These are phyloP conservation scores for Globisporangium radiosum DNA, from an alignment of 352 stramenopile genomes.

Conservation along the genomic window DNA sequence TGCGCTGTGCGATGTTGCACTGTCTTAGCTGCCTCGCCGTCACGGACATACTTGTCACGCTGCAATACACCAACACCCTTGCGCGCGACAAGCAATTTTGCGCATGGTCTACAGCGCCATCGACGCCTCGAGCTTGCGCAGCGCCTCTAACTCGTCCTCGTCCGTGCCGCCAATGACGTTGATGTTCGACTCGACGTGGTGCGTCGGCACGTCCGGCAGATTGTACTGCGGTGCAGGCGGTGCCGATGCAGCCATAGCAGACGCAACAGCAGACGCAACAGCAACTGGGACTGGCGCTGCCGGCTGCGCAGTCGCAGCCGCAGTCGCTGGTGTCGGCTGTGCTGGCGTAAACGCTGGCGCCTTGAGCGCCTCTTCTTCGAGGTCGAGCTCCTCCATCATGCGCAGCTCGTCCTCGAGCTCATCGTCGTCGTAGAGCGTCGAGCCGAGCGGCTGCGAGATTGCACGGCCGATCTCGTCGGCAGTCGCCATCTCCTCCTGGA, in stretches of 20 bases:
- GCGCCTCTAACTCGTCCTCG: conserved; percentile 78
- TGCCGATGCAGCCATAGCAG: conserved; percentile 1
- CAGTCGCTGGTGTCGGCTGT: conserved; percentile 18
- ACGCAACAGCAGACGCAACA: conserved; percentile 13
- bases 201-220: conserved; percentile 73
- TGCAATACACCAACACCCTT: too few species aligned
- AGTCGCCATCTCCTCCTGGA: conserved; percentile 96
- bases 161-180: conserved; percentile 63
- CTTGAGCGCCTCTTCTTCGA: conserved; percentile 85
- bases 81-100: not conserved
- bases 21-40: too few species aligned
- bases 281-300: conserved; percentile 14
- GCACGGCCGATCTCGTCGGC: conserved; percentile 92
- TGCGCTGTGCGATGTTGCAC: too few species aligned
- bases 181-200: conserved; percentile 70
- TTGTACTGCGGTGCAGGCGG: conserved; percentile 37
- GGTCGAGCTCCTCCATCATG: conserved; percentile 89
- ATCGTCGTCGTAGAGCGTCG: conserved; percentile 90
- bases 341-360: conserved; percentile 7
- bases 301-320: conserved; percentile 12
- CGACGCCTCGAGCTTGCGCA: conserved; percentile 80
- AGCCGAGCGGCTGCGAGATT: conserved; percentile 92
- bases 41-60: too few species aligned
- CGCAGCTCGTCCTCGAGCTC: conserved; percentile 93
- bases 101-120: conserved; percentile 60